phyloP scores from a whole-genome alignment of 2,329 filamentous ascomycete genomes.

The Colletotrichum sp. region DNA sequence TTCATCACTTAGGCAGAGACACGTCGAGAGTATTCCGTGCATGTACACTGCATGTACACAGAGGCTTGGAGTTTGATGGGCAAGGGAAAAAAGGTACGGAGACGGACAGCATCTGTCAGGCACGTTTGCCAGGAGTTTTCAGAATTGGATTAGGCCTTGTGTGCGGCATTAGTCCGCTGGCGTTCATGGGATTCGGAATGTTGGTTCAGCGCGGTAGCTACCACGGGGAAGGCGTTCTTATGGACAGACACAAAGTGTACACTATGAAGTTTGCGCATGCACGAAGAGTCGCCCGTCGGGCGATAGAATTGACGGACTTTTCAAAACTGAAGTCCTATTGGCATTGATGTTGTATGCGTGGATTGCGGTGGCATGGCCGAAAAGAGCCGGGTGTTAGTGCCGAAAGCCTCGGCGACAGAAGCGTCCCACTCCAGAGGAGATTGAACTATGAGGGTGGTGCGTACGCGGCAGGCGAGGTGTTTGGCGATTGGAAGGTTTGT shows the following conservation, averaged over 20 bases:
- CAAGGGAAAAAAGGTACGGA: neutral
- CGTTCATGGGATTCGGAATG: constrained; percentile 10
- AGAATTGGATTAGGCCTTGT: neutral
- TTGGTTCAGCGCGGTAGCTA: constrained; percentile 8
- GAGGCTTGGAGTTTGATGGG: constrained; percentile 17
- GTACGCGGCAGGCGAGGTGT: neutral
- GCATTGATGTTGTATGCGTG: neutral
- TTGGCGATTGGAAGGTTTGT: neutral
- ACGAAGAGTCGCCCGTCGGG: neutral
- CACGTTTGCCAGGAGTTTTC: neutral
- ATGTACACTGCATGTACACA: constrained; percentile 13
- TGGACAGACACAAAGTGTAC: constrained; percentile 13
- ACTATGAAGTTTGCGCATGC: constrained; percentile 3
- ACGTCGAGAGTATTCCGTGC: neutral
- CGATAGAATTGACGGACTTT: neutral
- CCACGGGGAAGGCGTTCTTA: constrained; percentile 13
- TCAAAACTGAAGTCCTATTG: neutral
- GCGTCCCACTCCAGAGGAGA: neutral
- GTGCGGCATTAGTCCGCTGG: constrained; percentile 7
- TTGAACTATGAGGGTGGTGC: neutral
- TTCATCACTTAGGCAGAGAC: neutral
- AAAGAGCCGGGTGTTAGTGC: neutral
- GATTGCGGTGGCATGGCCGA: neutral
- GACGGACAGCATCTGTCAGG: neutral
- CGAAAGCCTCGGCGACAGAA: neutral